Conservation (phyloP, 768 basidiomycete species). For the Coprinellus micaceus region DNA sequence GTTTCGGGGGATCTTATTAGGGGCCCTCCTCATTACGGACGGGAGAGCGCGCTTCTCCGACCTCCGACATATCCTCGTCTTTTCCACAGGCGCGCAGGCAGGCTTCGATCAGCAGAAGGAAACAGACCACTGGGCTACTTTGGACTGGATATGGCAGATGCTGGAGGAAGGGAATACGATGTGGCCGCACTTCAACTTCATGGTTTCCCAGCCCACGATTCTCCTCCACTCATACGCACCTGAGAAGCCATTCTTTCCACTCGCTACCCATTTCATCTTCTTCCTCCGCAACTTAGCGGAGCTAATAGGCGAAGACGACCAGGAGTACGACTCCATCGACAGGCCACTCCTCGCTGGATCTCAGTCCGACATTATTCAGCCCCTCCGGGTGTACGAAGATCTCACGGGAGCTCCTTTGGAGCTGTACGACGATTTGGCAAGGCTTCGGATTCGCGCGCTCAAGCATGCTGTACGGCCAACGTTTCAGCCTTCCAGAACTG, state of each 20-base stretch:
- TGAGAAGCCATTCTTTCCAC: not conserved
- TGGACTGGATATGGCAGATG: slow-evolving; percentile 22
- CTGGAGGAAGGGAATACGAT: slow-evolving; percentile 11
- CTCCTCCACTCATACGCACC: not conserved
- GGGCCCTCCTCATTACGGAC: slow-evolving; percentile 29
- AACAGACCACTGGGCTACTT: slow-evolving; percentile 23
- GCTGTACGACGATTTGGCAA: too few relatives aligned
- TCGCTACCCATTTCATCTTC: not conserved
- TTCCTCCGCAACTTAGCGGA: not conserved
- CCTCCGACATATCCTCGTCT: slow-evolving; percentile 18
- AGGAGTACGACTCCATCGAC: not conserved
- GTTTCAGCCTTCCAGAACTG: too few relatives aligned
- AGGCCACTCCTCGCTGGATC: not conserved
- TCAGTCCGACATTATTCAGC: not conserved
- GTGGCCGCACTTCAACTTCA: slow-evolving; percentile 3
- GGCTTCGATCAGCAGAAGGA: slow-evolving; percentile 20
- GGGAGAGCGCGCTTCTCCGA: slow-evolving; percentile 34
- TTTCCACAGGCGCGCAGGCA: slow-evolving; percentile 14
- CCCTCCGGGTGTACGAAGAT: not conserved
- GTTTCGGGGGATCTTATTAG: slow-evolving; percentile 18
- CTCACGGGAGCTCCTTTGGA: slow-evolving; percentile 1
- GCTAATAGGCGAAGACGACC: not conserved
- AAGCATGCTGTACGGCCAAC: too few relatives aligned
- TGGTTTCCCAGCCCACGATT: not conserved
- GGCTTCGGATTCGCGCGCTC: too few relatives aligned